phyloP scores from a whole-genome alignment of 148 eudicot species.

The Linanthus parryae region DNA sequence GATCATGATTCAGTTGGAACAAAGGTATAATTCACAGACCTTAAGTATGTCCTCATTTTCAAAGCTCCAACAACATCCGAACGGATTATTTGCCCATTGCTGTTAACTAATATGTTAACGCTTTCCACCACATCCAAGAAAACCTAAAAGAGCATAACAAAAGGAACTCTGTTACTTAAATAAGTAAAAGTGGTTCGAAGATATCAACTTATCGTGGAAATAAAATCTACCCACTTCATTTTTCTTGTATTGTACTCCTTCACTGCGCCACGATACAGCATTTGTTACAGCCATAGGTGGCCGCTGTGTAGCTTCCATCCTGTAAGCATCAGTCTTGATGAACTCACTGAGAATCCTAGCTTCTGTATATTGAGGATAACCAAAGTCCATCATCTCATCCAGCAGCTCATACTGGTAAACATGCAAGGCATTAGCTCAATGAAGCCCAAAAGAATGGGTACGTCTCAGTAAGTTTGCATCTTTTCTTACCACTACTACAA shows the following conservation, averaged over 20 bases:
- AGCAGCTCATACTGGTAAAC: slow-evolving; percentile 65
- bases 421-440: slow-evolving; percentile 3
- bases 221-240: slow-evolving; percentile 45
- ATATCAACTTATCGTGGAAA: neutral
- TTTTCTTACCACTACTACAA: slow-evolving; percentile 64
- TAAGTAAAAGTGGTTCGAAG: neutral
- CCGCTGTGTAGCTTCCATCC: slow-evolving; percentile 67
- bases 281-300: slow-evolving; percentile 94
- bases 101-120: slow-evolving; percentile 66
- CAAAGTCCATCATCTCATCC: too few relatives aligned
- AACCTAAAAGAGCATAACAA: slow-evolving; percentile 34
- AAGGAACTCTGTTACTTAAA: neutral
- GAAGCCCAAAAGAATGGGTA: neutral
- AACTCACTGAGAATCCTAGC: slow-evolving; percentile 77
- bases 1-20: too few relatives aligned
- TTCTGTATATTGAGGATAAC: slow-evolving; percentile 83
- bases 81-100: too few relatives aligned
- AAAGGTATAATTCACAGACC: slow-evolving; percentile 28
- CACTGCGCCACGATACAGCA: slow-evolving; percentile 93
- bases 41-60: slow-evolving; percentile 69
- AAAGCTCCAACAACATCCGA: slow-evolving; percentile 70
- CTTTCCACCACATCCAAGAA: slow-evolving; percentile 82
- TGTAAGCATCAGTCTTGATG: too few relatives aligned
- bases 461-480: slow-evolving; percentile 2
- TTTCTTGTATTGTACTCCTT: slow-evolving; percentile 61